Percentiles rank a stretch among this genome's conserved stretches.
phyloP scores from a whole-genome alignment of 1,284 basidiomycete species.

The Irpex rosettiformis region DNA sequence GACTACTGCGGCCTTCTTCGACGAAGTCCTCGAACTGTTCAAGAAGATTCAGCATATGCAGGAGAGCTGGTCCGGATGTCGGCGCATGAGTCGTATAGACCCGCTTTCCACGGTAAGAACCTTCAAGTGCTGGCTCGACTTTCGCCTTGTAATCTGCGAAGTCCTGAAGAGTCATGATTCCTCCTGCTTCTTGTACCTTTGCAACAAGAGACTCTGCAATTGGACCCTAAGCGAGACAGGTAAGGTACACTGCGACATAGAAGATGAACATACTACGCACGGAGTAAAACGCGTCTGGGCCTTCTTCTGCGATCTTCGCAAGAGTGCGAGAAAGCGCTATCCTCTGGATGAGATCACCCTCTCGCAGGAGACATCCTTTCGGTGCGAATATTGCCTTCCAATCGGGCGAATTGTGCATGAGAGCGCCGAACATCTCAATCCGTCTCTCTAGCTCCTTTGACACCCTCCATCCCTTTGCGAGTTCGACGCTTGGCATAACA shows the following conservation, averaged over 20 bases:
- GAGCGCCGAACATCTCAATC: slow-evolving; percentile 52
- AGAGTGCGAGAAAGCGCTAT: slow-evolving; percentile 71
- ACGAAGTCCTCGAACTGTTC: slow-evolving; percentile 59
- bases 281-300: slow-evolving; percentile 73
- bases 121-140: slow-evolving; percentile 71
- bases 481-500: slow-evolving; percentile 68
- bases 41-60: slow-evolving; percentile 79
- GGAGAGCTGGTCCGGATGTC: slow-evolving; percentile 75
- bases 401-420: slow-evolving; percentile 76
- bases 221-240: slow-evolving; percentile 44
- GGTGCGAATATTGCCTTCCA: slow-evolving; percentile 84
- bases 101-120: slow-evolving; percentile 72
- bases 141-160: slow-evolving; percentile 68
- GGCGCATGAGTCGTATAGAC: slow-evolving; percentile 86
- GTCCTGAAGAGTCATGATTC: slow-evolving; percentile 73
- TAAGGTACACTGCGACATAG: slow-evolving; percentile 7
- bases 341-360: slow-evolving; percentile 73
- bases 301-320: slow-evolving; percentile 59
- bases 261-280: slow-evolving; percentile 35
- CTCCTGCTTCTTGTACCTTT: slow-evolving; percentile 71
- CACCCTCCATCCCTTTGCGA: slow-evolving; percentile 79
- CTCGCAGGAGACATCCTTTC: slow-evolving; percentile 62
- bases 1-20: slow-evolving; percentile 43
- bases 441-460: slow-evolving; percentile 71
- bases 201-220: slow-evolving; percentile 73